Conservation (phyloP, 108 stramenopile species). For the Discostella pseudostelligera region DNA sequence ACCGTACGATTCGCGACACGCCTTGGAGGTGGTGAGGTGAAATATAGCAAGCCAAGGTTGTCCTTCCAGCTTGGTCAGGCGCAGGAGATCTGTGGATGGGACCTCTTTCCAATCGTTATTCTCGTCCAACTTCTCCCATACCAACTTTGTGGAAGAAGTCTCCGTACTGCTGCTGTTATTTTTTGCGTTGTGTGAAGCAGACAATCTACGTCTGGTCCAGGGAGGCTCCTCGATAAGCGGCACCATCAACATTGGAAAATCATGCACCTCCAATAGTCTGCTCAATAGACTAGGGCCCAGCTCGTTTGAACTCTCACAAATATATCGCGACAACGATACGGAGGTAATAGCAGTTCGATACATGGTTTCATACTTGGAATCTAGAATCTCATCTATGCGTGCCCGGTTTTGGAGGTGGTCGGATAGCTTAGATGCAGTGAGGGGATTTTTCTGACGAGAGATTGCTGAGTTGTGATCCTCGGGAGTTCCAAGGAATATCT, state of each 20-base stretch:
- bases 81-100: conserved; percentile 53
- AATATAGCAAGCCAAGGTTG: conserved; percentile 83
- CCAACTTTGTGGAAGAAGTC: conserved; percentile 1
- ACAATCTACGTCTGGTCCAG: conserved; percentile 65
- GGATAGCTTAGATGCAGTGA: conserved; percentile 1
- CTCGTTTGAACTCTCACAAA: conserved; percentile 29
- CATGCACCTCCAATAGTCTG: conserved; percentile 74
- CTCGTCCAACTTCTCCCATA: conserved; percentile 77
- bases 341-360: conserved; percentile 43
- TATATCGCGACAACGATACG: conserved; percentile 38
- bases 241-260: conserved; percentile 66
- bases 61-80: conserved; percentile 69
- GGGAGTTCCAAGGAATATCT: conserved; percentile 45
- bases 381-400: conserved; percentile 36
- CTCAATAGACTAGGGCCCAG: conserved; percentile 31
- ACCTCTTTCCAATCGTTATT: conserved; percentile 61
- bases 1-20: conserved; percentile 65
- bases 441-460: conserved; percentile 33
- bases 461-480: conserved; percentile 24
- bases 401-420: conserved; percentile 24
- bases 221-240: conserved; percentile 85
- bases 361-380: conserved; percentile 23
- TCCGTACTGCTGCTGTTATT: conserved; percentile 2
- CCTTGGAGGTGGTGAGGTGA: conserved; percentile 57
- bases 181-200: background rate